Evolutionary conservation across 2,329 filamentous ascomycete species (phyloP), one percentile per base, ranked within the genome.

Genomic region (Domatiomyces globalis): DNA sequence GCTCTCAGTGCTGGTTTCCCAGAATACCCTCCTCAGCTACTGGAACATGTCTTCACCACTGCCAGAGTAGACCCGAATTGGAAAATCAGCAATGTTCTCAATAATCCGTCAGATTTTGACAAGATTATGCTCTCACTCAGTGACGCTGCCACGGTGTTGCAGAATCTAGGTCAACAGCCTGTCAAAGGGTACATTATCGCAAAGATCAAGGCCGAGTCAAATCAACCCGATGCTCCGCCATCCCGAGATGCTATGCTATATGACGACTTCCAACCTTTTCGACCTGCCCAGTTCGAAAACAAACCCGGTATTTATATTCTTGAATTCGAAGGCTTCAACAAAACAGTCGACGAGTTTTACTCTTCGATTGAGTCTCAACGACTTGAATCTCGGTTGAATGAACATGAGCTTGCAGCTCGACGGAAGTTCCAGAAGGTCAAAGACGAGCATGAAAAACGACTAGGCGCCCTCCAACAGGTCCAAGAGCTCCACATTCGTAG

Each of bases 281-380:
- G 84, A 42, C 92, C 92, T 0, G 73, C 76, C 19, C 90, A 96
- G 59, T 85, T 94, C 55, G 79, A 82, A 55, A 73, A 77, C 5
- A 80, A 88, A 51, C 71, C 80, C 0, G 70, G 74, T 0, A 77
- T 83, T 20, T 77, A 79, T 2, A 79, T 94, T 15, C 63, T 96
- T 10, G 79, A 86, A 50, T 88, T 89, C 58, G 77, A 87, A 5
- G 84, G 82, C 8, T 96, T 94, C 72, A 95, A 95, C 66, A 85
- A 84, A 63, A 92, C 88, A 0, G 88, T 95, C 0, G 92, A 98
- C 63, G 87, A 95, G 59, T 98, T 95, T 71, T 96, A 94, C 66
- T 96, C 92, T 0, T 96, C 90, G 0, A 79, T 96, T 22, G 92
- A 98, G 68, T 87, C 89, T 0, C 90, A 95, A 65, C 94, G 87